phyloP scores from a whole-genome alignment of 257 asterid genomes.

The Solanum pinnatisectum region DNA sequence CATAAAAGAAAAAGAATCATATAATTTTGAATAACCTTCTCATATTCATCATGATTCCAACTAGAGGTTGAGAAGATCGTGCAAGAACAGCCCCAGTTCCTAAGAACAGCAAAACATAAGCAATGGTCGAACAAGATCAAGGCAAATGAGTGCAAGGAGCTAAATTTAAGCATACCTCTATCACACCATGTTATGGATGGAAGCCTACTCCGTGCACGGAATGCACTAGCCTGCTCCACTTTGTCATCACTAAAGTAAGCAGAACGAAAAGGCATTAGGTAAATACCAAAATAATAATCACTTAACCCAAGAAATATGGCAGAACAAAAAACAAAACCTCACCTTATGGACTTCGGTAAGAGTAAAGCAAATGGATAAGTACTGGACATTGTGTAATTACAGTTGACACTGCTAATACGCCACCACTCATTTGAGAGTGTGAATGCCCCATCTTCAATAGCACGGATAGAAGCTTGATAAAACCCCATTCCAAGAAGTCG shows the following conservation, averaged over 20 bases:
- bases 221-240: conserved; percentile 70
- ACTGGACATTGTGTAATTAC: conserved; percentile 56
- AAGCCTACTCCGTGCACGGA: conserved; percentile 86
- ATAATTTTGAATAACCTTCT: conserved; percentile 51
- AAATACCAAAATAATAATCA: conserved; percentile 10
- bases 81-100: conserved; percentile 96
- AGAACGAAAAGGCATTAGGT: conserved; percentile 16
- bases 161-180: conserved; percentile 45
- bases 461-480: conserved; percentile 38
- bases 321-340: conserved; percentile 7
- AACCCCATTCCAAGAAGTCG: conserved; percentile 80
- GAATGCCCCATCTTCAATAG: conserved; percentile 72
- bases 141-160: conserved; percentile 7
- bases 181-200: conserved; percentile 95
- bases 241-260: conserved; percentile 63
- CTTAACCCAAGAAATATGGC: conserved; percentile 2
- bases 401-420: conserved; percentile 80
- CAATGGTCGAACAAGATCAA: neutral
- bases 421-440: conserved; percentile 71
- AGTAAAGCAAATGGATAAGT: conserved; percentile 98
- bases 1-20: conserved; percentile 2
- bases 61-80: conserved; percentile 93
- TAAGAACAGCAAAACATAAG: conserved; percentile 26
- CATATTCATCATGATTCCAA: conserved; percentile 98
- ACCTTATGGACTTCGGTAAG: conserved; percentile 80